These are phyloP conservation scores for Trebouxia sp. DNA, from an alignment of 139 green algal species.

Conservation along the genomic window DNA sequence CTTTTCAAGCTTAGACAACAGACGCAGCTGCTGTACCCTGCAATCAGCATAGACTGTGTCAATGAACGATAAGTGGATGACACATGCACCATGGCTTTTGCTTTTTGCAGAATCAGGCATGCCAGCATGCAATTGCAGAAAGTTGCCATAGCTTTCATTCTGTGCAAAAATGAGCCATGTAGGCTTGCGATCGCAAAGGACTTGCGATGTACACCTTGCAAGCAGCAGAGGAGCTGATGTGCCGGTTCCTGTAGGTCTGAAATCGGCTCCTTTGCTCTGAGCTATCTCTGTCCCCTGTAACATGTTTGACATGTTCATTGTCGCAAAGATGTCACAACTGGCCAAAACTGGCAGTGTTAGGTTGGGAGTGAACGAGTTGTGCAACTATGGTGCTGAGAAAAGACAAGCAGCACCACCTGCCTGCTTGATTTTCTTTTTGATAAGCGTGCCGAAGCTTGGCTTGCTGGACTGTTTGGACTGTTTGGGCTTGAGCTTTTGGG, in stretches of 20 bases:
- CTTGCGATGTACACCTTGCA: neutral
- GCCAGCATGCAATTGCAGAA: no score
- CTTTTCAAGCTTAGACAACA: constrained; percentile 70
- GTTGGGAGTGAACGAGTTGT: no score
- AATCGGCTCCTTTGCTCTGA: constrained; percentile 41
- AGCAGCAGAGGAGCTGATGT: constrained; percentile 5
- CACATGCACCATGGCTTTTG: no score
- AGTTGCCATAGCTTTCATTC: no score
- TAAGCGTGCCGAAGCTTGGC: constrained; percentile 26
- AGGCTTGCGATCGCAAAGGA: no score
- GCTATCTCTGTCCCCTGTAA: constrained; percentile 44
- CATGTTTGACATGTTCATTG: neutral
- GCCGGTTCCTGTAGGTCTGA: neutral
- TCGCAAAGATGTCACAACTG: no score
- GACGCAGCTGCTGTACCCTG: constrained; percentile 56
- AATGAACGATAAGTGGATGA: neutral
- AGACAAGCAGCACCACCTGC: no score
- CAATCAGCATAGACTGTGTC: neutral
- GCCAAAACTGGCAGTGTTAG: no score
- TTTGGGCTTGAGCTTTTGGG: neutral
- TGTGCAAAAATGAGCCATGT: no score
- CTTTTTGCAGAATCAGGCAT: no score
- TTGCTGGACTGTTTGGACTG: constrained; percentile 30
- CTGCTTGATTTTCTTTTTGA: constrained; percentile 37
- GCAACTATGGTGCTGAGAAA: no score